A percentile compares a stretch with the other conserved stretches of the same genome.
Conservation (phyloP, 139 green algal species). For the Micractinium sp. region DNA sequence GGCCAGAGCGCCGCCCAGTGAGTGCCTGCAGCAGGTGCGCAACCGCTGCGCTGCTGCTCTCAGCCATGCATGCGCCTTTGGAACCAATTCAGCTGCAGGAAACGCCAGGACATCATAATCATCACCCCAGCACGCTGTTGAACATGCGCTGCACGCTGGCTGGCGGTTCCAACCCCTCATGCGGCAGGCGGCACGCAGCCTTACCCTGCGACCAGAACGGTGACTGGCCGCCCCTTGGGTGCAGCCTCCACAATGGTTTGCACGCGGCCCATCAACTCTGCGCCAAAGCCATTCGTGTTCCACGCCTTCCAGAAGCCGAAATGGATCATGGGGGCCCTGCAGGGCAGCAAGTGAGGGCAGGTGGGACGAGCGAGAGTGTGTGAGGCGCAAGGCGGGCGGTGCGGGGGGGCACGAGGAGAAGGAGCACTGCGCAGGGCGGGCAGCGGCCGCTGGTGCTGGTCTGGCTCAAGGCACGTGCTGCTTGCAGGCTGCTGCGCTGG, state of each 20-base stretch:
- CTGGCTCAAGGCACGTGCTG: not conserved
- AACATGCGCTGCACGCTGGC: not conserved
- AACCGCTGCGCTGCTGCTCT: not conserved
- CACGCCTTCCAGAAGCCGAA: constrained; percentile 36
- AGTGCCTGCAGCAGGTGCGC: constrained; percentile 40
- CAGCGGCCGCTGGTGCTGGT: not conserved
- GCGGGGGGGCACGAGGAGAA: not conserved
- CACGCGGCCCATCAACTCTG: not conserved
- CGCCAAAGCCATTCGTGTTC: constrained; percentile 9
- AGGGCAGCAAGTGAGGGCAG: not conserved
- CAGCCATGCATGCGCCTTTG: not conserved
- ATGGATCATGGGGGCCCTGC: constrained; percentile 39
- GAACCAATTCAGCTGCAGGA: not conserved
- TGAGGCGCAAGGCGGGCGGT: no score
- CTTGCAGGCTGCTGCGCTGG: not conserved
- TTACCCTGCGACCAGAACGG: constrained; percentile 6
- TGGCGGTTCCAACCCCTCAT: not conserved
- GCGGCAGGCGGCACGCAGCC: not conserved
- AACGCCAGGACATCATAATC: no score
- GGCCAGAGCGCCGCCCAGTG: constrained; percentile 58
- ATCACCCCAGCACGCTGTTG: not conserved
- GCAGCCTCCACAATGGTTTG: not conserved
- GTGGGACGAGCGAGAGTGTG: not conserved
- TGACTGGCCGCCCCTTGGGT: not conserved
- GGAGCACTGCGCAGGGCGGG: not conserved